Percentiles rank a stretch among this genome's conserved stretches.
phyloP scores from a whole-genome alignment of 2,329 filamentous ascomycete species.

The Gyromitra esculenta region DNA sequence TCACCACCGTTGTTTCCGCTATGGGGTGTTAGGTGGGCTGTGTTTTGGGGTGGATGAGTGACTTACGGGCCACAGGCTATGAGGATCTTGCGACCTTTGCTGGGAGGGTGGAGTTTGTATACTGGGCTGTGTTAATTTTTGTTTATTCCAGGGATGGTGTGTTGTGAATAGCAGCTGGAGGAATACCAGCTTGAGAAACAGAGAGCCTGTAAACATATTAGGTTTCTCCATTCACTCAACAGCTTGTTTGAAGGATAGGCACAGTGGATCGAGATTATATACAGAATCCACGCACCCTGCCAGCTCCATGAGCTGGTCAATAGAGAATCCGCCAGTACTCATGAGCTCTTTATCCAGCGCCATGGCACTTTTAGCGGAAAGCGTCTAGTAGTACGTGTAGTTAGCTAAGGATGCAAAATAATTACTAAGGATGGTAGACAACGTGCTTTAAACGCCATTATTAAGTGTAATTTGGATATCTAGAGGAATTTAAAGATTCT shows the following conservation, averaged over 20 bases:
- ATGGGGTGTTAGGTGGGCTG: conserved; percentile 44
- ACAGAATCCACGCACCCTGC: conserved; percentile 65
- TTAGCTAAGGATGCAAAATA: neutral
- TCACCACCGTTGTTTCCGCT: conserved; percentile 72
- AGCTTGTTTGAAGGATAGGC: neutral
- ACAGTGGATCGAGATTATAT: neutral
- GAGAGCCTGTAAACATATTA: conserved; percentile 69
- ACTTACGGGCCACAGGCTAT: conserved; percentile 82
- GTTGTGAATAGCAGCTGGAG: neutral
- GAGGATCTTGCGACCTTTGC: conserved; percentile 76
- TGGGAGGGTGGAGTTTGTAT: conserved; percentile 81
- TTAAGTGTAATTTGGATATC: neutral
- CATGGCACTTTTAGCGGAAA: conserved; percentile 85
- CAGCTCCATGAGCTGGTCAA: conserved; percentile 97
- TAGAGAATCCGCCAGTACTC: conserved; percentile 84
- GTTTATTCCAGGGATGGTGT: neutral
- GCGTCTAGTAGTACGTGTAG: conserved; percentile 68
- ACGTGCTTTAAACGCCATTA: conserved; percentile 31
- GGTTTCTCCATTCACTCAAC: neutral
- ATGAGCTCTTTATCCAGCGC: conserved; percentile 94
- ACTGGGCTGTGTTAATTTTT: conserved; percentile 65
- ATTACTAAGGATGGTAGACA: too few relatives aligned
- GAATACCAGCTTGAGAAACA: conserved; percentile 83
- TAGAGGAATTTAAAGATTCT: neutral
- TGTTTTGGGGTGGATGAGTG: neutral